Conservation (phyloP, 129 eudicot genomes). For the Solidago caesia region DNA sequence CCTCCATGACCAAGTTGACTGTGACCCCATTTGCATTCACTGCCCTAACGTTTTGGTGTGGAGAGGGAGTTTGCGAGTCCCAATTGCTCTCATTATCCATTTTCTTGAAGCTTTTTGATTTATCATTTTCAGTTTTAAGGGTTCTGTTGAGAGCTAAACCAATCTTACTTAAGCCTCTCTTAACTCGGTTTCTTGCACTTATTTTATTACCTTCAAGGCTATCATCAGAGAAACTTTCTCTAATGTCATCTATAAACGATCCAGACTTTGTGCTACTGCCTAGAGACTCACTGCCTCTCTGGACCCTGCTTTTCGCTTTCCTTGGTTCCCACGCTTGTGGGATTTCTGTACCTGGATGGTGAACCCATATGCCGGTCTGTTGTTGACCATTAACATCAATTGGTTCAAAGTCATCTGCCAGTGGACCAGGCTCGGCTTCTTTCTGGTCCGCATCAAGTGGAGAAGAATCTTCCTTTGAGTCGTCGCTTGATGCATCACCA, state of each 20-base stretch:
- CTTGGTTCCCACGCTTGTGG: conserved; percentile 87
- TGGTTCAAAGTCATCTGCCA: conserved; percentile 65
- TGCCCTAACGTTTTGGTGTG: conserved; percentile 54
- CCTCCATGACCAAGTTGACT: conserved; percentile 61
- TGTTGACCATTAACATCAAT: conserved; percentile 69
- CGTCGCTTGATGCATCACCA: conserved; percentile 31
- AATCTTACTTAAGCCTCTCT: conserved; percentile 36
- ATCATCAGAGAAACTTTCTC: conserved; percentile 25
- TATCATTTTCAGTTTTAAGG: conserved; percentile 27
- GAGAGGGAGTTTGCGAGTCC: conserved; percentile 44
- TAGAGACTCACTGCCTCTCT: conserved; percentile 27
- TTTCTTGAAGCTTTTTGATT: conserved; percentile 21
- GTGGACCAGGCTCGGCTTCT: conserved; percentile 32
- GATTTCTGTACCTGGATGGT: conserved; percentile 80
- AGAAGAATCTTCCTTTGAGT: conserved; percentile 28
- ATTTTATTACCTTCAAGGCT: conserved; percentile 28
- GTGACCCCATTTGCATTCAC: conserved; percentile 45
- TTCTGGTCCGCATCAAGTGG: conserved; percentile 28
- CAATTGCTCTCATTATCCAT: conserved; percentile 24
- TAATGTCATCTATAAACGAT: conserved; percentile 22
- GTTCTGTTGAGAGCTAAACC: conserved; percentile 34
- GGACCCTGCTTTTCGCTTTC: conserved; percentile 54
- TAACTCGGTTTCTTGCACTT: conserved; percentile 25
- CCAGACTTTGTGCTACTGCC: conserved; percentile 34
- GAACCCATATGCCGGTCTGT: conserved; percentile 85